Evolutionary conservation across 2,329 filamentous ascomycete species (phyloP).

Genomic region (Setomelanomma holmii): DNA sequence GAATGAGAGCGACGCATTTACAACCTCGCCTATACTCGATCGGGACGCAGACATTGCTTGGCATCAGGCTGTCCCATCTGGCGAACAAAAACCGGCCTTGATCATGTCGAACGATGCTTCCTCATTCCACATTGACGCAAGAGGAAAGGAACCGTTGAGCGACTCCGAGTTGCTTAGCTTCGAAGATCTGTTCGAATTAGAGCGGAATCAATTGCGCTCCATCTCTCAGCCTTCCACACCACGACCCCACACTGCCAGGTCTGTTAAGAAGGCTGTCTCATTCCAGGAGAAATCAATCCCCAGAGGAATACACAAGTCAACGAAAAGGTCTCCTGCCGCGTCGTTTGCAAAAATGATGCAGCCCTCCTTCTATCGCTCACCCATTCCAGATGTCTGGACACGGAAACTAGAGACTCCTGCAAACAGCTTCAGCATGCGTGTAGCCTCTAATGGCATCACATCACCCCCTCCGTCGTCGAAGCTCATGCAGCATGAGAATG

Average conservation of each 20-base stretch:
- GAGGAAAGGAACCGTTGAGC: slow-evolving; percentile 39
- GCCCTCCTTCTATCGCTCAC: slow-evolving; percentile 55
- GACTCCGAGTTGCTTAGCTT: slow-evolving; percentile 43
- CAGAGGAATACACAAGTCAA: slow-evolving; percentile 30
- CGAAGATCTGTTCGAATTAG: slow-evolving; percentile 37
- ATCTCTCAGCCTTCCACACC: slow-evolving; percentile 45
- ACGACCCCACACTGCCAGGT: slow-evolving; percentile 24
- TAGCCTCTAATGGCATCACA: slow-evolving; percentile 40
- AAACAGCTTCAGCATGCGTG: slow-evolving; percentile 59
- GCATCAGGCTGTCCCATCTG: slow-evolving; percentile 60
- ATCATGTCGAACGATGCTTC: slow-evolving; percentile 33
- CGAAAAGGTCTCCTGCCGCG: slow-evolving; percentile 25
- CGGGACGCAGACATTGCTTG: slow-evolving; percentile 60
- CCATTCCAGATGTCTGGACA: slow-evolving; percentile 60
- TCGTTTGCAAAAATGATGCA: slow-evolving; percentile 61
- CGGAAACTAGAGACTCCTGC: slow-evolving; percentile 55
- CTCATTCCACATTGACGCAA: slow-evolving; percentile 41
- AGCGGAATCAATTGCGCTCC: slow-evolving; percentile 34
- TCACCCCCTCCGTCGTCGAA: slow-evolving; percentile 40
- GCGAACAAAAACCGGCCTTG: slow-evolving; percentile 59
- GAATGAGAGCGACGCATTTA: slow-evolving; percentile 57
- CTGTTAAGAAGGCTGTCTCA: slow-evolving; percentile 35
- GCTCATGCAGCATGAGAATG: slow-evolving; percentile 31
- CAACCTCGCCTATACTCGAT: slow-evolving; percentile 58
- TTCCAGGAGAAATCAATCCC: slow-evolving; percentile 27